A percentile compares a stretch with the other conserved stretches of the same genome.
Conservation (phyloP, 345 rosid species). For the Citrus hindsii region DNA sequence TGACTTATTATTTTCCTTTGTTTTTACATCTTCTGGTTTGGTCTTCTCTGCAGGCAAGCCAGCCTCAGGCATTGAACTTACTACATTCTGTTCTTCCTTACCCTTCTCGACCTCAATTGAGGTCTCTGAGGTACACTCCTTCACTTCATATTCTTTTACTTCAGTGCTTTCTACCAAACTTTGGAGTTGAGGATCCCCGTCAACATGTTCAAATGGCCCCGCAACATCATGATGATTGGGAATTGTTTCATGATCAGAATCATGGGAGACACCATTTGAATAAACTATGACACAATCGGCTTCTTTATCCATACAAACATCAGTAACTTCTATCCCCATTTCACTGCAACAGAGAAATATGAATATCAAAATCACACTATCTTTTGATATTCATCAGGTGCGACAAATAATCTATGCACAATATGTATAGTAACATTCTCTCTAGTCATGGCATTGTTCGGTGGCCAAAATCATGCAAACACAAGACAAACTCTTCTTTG, state of each 20-base stretch:
- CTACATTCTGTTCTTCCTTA: conserved; percentile 24
- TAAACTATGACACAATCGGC: conserved; percentile 53
- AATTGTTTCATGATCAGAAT: conserved; percentile 39
- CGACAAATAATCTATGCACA: not conserved
- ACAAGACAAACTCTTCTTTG: not conserved
- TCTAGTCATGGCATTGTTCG: not conserved
- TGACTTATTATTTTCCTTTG: conserved; percentile 29
- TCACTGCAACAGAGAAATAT: conserved; percentile 25
- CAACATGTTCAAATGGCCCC: conserved; percentile 43
- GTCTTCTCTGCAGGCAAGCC: conserved; percentile 24
- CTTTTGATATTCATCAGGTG: not conserved
- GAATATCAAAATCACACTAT: conserved; percentile 2
- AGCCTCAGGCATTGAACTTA: conserved; percentile 22
- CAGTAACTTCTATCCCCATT: conserved; percentile 55
- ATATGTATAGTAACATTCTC: not conserved
- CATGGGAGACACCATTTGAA: conserved; percentile 43
- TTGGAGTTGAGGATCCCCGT: conserved; percentile 40
- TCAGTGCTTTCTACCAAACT: conserved; percentile 55
- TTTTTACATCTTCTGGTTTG: conserved; percentile 24
- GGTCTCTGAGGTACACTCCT: conserved; percentile 68
- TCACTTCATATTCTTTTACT: conserved; percentile 68
- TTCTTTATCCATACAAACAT: conserved; percentile 83
- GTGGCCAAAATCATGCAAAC: conserved; percentile 2
- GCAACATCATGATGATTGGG: conserved; percentile 33
- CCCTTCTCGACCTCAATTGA: conserved; percentile 39